Conservation (phyloP, 805 yeast species). For the Kuraishia hungarica region DNA sequence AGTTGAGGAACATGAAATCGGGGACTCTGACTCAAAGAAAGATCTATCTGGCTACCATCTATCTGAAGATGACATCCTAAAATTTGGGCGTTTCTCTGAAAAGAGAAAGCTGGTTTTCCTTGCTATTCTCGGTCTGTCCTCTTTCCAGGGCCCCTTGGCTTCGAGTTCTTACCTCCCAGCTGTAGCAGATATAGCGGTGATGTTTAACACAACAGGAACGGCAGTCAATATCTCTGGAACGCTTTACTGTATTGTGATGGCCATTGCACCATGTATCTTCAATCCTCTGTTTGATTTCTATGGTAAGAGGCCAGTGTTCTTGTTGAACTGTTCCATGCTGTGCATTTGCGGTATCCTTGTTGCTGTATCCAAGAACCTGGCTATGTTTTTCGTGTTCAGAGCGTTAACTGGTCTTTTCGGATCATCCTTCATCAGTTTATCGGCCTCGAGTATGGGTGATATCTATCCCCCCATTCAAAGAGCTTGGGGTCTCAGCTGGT, state of each 20-base stretch:
- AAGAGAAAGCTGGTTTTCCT: slow-evolving; percentile 22
- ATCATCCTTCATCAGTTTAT: slow-evolving; percentile 44
- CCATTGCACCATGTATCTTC: slow-evolving; percentile 39
- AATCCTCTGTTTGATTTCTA: slow-evolving; percentile 43
- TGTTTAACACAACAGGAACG: slow-evolving; percentile 35
- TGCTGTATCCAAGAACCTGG: slow-evolving; percentile 40
- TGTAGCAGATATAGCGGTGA: slow-evolving; percentile 36
- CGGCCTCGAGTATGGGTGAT: slow-evolving; percentile 43
- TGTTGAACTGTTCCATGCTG: slow-evolving; percentile 12
- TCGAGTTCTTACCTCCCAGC: slow-evolving; percentile 30
- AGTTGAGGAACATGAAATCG: neutral
- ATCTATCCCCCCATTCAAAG: slow-evolving; percentile 41
- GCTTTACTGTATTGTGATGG: slow-evolving; percentile 42
- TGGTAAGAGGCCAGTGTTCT: slow-evolving; percentile 38
- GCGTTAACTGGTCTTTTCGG: slow-evolving; percentile 43
- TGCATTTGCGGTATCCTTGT: slow-evolving; percentile 20
- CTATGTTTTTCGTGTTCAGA: slow-evolving; percentile 46
- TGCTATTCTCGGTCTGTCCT: slow-evolving; percentile 28
- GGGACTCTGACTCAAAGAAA: neutral
- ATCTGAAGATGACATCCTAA: neutral
- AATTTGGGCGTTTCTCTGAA: slow-evolving; percentile 25
- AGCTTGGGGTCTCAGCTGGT: slow-evolving; percentile 41
- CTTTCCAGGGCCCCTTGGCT: neutral
- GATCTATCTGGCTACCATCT: neutral
- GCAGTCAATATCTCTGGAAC: slow-evolving; percentile 42